Evolutionary conservation across 2,329 filamentous ascomycete species (phyloP), one percentile per base, ranked within the genome.

Genomic region (Diplocarpon mali): DNA sequence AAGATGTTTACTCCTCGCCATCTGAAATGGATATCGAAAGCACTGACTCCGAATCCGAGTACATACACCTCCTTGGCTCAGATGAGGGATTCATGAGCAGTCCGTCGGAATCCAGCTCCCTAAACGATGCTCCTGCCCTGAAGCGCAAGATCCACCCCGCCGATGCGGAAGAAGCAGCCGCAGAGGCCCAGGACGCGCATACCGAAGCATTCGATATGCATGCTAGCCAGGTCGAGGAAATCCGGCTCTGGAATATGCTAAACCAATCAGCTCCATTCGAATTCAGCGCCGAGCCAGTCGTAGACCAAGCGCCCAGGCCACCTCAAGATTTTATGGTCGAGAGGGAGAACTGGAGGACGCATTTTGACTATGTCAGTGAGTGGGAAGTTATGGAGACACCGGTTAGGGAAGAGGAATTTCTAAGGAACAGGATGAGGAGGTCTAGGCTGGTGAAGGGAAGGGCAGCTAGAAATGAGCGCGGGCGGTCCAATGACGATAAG

Each of bases 381-480:
- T 63, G 60, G 60, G 60, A 62, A 46, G 47, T 38, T 5, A 41
- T 57, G 34, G 50, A 52, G 12, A 43, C 20, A 10, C 54, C 50
- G 14, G 48, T 60, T 8, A 20, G 38, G 1, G 41, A 49, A 12
- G 50, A 54, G 41, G 46, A 46, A 2, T 60, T 61, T 50, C 42
- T 44, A 13, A 49, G 31, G 32, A 59, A 57, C 46, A 44, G 44
- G 40, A 39, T 27, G 24, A 46, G 38, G 42, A 38, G 42, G 17
- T 47, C 44, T 30, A 54, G 50, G 42, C 44, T 38, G 34, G 40
- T 20, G 31, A 53, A 38, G 31, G 50, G 40, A 24, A 38, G 38
- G 31, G 32, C 27, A n/a, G 32, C 31, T 20, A 41, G 38, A 20
- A 50, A 13, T 15, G 44, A 28, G n/a, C 28, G 32, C 12, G 34